Evolutionary conservation across 1,139 yeast genomes (phyloP).

Genomic region (Maudiozyma humilis): DNA sequence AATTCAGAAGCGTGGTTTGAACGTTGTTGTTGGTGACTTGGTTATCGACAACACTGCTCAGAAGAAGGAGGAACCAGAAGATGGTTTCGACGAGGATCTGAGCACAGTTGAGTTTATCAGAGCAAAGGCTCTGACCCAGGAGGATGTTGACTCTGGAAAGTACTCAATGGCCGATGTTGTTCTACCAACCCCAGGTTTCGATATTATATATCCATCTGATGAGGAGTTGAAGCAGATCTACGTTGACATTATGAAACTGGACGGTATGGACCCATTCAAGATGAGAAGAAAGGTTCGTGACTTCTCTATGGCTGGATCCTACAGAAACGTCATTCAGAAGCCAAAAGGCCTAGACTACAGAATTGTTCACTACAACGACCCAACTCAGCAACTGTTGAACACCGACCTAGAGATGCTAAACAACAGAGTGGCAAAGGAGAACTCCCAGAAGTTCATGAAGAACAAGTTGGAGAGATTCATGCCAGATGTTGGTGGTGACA

Average conservation of each 20-base stretch:
- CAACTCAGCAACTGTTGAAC: conserved; percentile 61
- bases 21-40: conserved; percentile 75
- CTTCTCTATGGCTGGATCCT: conserved; percentile 86
- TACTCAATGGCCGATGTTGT: conserved; percentile 77
- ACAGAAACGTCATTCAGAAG: conserved; percentile 64
- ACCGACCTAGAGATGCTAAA: conserved; percentile 72
- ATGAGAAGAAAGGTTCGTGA: conserved; percentile 84
- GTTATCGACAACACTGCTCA: conserved; percentile 41
- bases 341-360: conserved; percentile 60
- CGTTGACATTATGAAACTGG: conserved; percentile 65
- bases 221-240: conserved; percentile 54
- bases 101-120: conserved; percentile 45
- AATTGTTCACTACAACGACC: conserved; percentile 52
- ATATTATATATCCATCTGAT: conserved; percentile 71
- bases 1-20: conserved; percentile 59
- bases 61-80: conserved; percentile 24
- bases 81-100: conserved; percentile 59
- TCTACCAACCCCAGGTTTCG: conserved; percentile 92
- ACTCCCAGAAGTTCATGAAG: conserved; percentile 29
- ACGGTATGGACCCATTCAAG: conserved; percentile 71
- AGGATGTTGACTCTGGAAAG: conserved; percentile 53
- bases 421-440: conserved; percentile 34
- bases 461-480: conserved; percentile 31
- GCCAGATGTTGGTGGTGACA: conserved; percentile 42
- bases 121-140: conserved; percentile 65